Conservation (phyloP, 495 filamentous ascomycete genomes). For the Amorphotheca resinae region DNA sequence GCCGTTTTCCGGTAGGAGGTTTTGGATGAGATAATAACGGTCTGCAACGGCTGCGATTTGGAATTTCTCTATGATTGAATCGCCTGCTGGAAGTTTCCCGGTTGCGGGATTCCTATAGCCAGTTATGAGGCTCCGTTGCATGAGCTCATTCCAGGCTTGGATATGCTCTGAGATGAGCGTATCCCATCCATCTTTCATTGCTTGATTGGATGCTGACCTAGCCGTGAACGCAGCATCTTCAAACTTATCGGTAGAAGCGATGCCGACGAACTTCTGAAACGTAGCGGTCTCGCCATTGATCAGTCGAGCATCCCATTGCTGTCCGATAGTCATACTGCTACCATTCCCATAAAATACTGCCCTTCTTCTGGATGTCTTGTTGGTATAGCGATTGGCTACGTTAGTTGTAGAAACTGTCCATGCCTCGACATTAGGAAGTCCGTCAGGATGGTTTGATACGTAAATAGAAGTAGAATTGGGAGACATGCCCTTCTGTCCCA, state of each 20-base stretch:
- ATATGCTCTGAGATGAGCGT: constrained; percentile 27
- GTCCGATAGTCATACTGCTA: constrained; percentile 36
- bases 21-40: constrained; percentile 55
- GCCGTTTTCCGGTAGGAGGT: constrained; percentile 32
- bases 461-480: constrained; percentile 27
- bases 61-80: constrained; percentile 43
- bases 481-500: constrained; percentile 27
- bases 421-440: constrained; percentile 33
- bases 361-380: constrained; percentile 22
- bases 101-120: constrained; percentile 40
- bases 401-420: constrained; percentile 34
- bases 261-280: constrained; percentile 38
- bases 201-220: constrained; percentile 20
- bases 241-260: constrained; percentile 40
- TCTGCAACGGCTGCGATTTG: constrained; percentile 52
- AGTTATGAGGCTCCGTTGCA: constrained; percentile 43
- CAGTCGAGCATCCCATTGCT: constrained; percentile 29
- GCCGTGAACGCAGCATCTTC: constrained; percentile 27
- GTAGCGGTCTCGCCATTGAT: constrained; percentile 25
- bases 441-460: constrained; percentile 32
- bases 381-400: constrained; percentile 18
- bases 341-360: too few relatives aligned
- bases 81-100: constrained; percentile 42
- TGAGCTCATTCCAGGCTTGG: constrained; percentile 30
- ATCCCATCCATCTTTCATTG: constrained; percentile 27